Percentiles rank a stretch among this genome's conserved stretches.
These are phyloP conservation scores for Nosema muscidifuracis DNA, from an alignment of 371 early-diverging fungal species.

Conservation along the genomic window DNA sequence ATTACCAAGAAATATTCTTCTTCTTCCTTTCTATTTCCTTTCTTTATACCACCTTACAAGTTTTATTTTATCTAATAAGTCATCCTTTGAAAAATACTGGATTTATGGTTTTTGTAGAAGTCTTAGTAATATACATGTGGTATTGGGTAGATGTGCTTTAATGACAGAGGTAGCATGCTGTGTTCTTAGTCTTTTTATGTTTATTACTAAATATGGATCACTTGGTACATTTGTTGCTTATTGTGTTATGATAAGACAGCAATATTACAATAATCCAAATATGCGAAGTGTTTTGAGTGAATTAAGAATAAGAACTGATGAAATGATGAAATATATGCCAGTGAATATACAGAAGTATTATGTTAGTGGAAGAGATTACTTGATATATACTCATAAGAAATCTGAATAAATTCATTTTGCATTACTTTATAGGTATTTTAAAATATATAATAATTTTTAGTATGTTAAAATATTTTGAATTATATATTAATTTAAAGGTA, in stretches of 20 bases:
- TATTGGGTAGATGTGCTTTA: conserved; percentile 29
- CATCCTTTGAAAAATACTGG: conserved; percentile 18
- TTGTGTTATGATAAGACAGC: conserved; percentile 49
- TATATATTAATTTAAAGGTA: too few relatives aligned
- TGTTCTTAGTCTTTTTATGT: conserved; percentile 38
- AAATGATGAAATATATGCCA: too few relatives aligned
- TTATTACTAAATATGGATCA: conserved; percentile 33
- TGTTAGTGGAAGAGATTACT: too few relatives aligned
- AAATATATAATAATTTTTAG: too few relatives aligned
- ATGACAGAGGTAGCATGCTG: conserved; percentile 37
- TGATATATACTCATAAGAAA: too few relatives aligned
- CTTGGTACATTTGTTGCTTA: conserved; percentile 36
- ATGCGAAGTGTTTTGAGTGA: conserved; percentile 53
- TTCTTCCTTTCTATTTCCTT: too few relatives aligned
- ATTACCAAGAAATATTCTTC: too few relatives aligned
- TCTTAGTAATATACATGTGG: conserved; percentile 16
- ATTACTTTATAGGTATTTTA: too few relatives aligned
- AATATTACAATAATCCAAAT: conserved; percentile 51
- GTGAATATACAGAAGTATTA: too few relatives aligned
- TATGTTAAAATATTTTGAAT: too few relatives aligned
- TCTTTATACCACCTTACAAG: conserved; percentile 39
- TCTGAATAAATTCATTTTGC: too few relatives aligned
- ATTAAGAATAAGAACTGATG: conserved; percentile 16
- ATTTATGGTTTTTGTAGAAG: conserved; percentile 13
- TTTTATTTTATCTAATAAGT: conserved; percentile 41